Conservation (phyloP, 495 filamentous ascomycete genomes). For the Aspergillus incahuasiensis region DNA sequence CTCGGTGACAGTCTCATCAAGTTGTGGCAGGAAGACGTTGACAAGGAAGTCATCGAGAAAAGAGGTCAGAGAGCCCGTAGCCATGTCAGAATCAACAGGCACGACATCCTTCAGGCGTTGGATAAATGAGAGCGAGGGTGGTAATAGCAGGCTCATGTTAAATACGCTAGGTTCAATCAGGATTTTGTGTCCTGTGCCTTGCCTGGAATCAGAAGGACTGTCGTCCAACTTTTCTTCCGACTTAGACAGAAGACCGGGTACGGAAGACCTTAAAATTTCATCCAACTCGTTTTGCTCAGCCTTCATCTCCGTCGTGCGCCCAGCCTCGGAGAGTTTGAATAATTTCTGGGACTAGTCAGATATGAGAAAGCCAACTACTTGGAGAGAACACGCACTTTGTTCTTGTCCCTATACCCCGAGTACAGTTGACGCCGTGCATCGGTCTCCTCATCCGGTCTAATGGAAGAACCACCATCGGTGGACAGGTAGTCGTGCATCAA, state of each 20-base stretch:
- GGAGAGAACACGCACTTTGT: constrained; percentile 41
- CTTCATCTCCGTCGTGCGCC: constrained; percentile 66
- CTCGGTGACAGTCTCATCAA: constrained; percentile 92
- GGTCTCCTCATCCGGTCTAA: constrained; percentile 42
- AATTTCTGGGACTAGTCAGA: constrained; percentile 52
- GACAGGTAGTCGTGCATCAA: constrained; percentile 95
- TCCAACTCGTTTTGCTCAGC: constrained; percentile 88
- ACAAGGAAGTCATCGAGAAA: constrained; percentile 98
- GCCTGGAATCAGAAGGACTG: constrained; percentile 34
- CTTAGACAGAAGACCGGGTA: constrained; percentile 86
- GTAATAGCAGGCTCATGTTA: constrained; percentile 91
- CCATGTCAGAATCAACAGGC: constrained; percentile 75
- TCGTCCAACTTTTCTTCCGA: constrained; percentile 45
- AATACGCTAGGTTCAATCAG: constrained; percentile 94
- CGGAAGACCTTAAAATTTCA: constrained; percentile 80
- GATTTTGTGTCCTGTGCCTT: constrained; percentile 70
- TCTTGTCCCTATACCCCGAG: constrained; percentile 61
- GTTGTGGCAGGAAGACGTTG: constrained; percentile 94
- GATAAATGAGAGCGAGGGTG: constrained; percentile 89
- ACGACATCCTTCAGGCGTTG: constrained; percentile 89
- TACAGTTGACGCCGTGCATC: constrained; percentile 54
- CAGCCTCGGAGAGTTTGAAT: constrained; percentile 85
- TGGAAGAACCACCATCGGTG: constrained; percentile 70
- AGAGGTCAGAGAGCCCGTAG: constrained; percentile 80
- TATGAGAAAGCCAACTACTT: not conserved